These are phyloP conservation scores for Sclerotiophoma versabilis DNA, from an alignment of 2,329 filamentous ascomycete genomes.

Conservation along the genomic window DNA sequence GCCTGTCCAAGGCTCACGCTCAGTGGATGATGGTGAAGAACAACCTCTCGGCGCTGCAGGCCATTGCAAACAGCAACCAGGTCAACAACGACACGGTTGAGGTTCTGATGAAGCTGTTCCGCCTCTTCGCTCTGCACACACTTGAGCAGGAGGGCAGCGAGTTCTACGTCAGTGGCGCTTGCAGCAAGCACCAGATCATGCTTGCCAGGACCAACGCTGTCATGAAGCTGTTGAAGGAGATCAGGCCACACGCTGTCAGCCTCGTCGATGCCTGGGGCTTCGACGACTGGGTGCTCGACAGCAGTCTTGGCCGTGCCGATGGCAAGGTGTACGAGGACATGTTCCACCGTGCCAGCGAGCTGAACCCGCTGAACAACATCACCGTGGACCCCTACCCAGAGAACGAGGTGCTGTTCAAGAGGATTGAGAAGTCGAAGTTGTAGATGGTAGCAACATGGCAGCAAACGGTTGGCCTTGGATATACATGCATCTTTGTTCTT, in stretches of 20 bases:
- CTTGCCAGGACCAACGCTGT: slow-evolving; percentile 72
- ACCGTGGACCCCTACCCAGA: slow-evolving; percentile 77
- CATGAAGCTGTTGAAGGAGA: slow-evolving; percentile 73
- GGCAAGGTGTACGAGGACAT: slow-evolving; percentile 81
- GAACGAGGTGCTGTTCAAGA: slow-evolving; percentile 67
- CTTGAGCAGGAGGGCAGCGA: slow-evolving; percentile 74
- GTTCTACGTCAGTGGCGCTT: slow-evolving; percentile 74
- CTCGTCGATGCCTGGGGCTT: slow-evolving; percentile 79
- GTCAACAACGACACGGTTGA: slow-evolving; percentile 65
- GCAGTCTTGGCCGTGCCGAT: slow-evolving; percentile 72
- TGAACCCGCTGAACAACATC: slow-evolving; percentile 76
- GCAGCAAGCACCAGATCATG: slow-evolving; percentile 75
- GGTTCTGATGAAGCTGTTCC: slow-evolving; percentile 71
- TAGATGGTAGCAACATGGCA: slow-evolving; percentile 29
- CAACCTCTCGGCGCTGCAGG: slow-evolving; percentile 74
- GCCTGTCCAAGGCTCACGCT: slow-evolving; percentile 75
- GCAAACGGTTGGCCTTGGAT: too few species aligned
- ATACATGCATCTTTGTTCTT: background rate
- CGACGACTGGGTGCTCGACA: slow-evolving; percentile 79
- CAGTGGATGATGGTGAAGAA: slow-evolving; percentile 82
- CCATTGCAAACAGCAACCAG: slow-evolving; percentile 58
- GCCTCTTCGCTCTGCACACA: slow-evolving; percentile 69
- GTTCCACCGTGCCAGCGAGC: slow-evolving; percentile 73
- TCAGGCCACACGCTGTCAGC: slow-evolving; percentile 74
- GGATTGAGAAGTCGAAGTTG: slow-evolving; percentile 64